These are phyloP conservation scores for Curvularia hawaiiensis DNA, from an alignment of 2,329 filamentous ascomycete genomes.

Conservation along the genomic window DNA sequence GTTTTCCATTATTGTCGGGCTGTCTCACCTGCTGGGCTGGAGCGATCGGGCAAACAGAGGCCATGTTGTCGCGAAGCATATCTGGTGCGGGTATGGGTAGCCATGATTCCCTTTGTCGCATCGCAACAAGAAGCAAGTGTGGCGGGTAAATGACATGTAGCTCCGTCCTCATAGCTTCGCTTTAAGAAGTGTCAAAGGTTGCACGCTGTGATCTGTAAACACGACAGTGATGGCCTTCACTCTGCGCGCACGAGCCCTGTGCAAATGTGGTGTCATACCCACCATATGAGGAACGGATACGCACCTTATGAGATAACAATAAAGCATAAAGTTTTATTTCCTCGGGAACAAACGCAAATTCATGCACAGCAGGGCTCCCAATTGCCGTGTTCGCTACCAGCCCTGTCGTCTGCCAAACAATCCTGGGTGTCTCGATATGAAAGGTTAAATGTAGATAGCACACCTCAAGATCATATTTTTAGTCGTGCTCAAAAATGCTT, in stretches of 20 bases:
- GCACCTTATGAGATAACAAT: background rate
- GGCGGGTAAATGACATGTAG: background rate
- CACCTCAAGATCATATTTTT: too few relatives aligned
- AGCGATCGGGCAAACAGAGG: background rate
- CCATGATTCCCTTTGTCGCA: background rate
- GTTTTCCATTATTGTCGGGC: background rate
- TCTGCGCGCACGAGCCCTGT: background rate
- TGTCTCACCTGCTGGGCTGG: constrained; percentile 2
- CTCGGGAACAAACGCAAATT: background rate
- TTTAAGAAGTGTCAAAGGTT: background rate
- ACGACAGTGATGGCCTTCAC: background rate
- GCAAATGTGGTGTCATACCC: background rate
- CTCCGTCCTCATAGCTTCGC: background rate
- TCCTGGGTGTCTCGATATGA: background rate
- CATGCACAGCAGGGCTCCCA: background rate
- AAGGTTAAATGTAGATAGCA: background rate
- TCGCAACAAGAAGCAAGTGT: background rate
- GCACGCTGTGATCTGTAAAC: background rate
- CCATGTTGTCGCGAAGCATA: background rate
- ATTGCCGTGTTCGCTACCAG: background rate
- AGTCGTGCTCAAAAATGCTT: background rate
- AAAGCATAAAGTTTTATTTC: constrained; percentile 1
- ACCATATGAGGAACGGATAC: background rate
- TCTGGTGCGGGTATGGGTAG: background rate
- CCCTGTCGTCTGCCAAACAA: constrained; percentile 1